Conservation (phyloP, 2,329 filamentous ascomycete species). For the Falciphora oryzae region DNA sequence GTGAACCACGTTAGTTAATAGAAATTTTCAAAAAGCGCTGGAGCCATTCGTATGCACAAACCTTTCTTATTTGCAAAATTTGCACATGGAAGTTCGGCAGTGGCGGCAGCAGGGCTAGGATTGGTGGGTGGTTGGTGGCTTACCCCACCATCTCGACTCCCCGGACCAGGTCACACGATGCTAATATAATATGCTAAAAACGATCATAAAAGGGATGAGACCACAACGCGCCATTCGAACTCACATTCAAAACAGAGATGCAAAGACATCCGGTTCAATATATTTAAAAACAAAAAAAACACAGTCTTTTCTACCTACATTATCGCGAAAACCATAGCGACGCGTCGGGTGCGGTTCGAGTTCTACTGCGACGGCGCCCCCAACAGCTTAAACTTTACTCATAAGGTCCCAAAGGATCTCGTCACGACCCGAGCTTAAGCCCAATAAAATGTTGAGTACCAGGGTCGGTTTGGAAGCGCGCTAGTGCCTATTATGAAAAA, state of each 20-base stretch:
- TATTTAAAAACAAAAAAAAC: neutral
- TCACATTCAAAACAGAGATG: conserved; percentile 2
- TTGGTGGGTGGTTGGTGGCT: neutral
- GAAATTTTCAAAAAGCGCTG: neutral
- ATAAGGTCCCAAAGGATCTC: neutral
- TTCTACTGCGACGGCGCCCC: conserved; percentile 1
- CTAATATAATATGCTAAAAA: neutral
- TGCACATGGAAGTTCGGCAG: too few species aligned
- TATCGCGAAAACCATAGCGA: neutral
- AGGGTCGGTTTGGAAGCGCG: neutral
- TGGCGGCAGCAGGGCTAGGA: neutral
- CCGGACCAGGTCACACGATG: neutral
- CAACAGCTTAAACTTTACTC: neutral
- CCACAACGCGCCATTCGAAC: neutral
- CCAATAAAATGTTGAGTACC: neutral
- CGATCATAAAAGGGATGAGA: conserved; percentile 1
- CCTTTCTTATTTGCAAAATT: neutral
- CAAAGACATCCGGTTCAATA: conserved; percentile 2
- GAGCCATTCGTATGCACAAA: neutral
- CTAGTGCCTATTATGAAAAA: conserved; percentile 1
- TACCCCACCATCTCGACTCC: neutral
- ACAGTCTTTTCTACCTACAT: conserved; percentile 2
- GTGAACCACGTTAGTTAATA: too few species aligned
- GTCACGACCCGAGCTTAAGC: neutral
- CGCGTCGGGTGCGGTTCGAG: conserved; percentile 1